phyloP scores from a whole-genome alignment of 192 early-diverging fungal genomes.

The Coemansia sp. region DNA sequence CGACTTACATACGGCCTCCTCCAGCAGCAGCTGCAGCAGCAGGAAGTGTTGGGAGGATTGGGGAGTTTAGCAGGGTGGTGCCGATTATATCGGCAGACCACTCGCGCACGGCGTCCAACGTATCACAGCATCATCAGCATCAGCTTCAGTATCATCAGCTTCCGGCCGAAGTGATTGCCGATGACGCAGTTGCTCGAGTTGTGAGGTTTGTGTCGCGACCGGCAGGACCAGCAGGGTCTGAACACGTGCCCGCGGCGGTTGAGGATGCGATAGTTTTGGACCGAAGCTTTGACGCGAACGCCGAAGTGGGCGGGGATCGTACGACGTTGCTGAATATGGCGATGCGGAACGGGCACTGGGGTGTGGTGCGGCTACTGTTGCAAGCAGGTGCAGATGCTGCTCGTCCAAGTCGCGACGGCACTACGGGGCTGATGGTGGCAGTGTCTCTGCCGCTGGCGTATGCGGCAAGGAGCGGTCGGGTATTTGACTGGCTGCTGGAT shows the following conservation, averaged over 20 bases:
- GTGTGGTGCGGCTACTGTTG: conserved; percentile 35
- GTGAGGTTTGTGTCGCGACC: background rate
- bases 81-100: conserved; percentile 1
- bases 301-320: conserved; percentile 8
- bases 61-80: background rate
- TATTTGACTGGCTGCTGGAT: conserved; percentile 39
- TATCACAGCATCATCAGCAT: background rate
- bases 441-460: conserved; percentile 13
- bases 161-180: background rate
- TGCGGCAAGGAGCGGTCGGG: conserved; percentile 13
- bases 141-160: background rate
- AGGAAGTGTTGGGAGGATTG: background rate
- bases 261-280: conserved; percentile 15
- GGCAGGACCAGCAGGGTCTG: background rate
- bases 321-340: conserved; percentile 29
- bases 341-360: conserved; percentile 33
- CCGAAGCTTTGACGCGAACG: conserved; percentile 13
- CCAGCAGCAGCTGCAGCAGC: background rate
- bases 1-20: conserved; percentile 17
- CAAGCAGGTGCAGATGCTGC: conserved; percentile 22
- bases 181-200: background rate
- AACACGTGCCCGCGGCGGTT: conserved; percentile 10
- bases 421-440: conserved; percentile 47
- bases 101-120: conserved; percentile 5
- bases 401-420: conserved; percentile 18